Conservation (phyloP, 805 yeast genomes). For the Cyberlindnera americana region DNA sequence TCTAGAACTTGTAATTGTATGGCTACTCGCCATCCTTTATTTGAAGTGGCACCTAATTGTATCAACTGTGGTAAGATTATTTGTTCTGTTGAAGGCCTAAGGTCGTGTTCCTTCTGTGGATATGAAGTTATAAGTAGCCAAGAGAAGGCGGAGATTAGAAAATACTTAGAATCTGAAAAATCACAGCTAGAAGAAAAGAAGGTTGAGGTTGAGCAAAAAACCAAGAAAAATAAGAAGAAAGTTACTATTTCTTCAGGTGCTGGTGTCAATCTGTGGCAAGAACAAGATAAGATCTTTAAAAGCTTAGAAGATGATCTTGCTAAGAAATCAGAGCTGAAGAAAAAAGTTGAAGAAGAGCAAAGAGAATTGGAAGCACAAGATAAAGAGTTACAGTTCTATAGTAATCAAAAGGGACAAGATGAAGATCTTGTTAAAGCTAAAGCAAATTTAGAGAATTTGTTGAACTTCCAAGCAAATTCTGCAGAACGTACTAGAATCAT, state of each 20-base stretch:
- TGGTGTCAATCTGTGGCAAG: constrained; percentile 61
- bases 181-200: constrained; percentile 35
- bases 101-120: constrained; percentile 86
- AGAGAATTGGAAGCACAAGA: constrained; percentile 39
- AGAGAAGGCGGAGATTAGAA: constrained; percentile 58
- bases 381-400: constrained; percentile 42
- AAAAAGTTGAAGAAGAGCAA: constrained; percentile 33
- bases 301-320: constrained; percentile 49
- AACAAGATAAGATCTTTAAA: constrained; percentile 63
- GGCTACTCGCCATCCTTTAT: constrained; percentile 84
- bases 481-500: constrained; percentile 89
- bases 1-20: constrained; percentile 62
- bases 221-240: constrained; percentile 38
- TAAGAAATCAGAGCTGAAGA: constrained; percentile 30
- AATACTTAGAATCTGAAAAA: constrained; percentile 52
- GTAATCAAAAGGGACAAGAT: constrained; percentile 40
- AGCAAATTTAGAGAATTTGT: constrained; percentile 63
- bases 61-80: constrained; percentile 91
- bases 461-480: constrained; percentile 80
- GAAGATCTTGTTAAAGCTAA: constrained; percentile 68
- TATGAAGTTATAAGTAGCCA: constrained; percentile 54
- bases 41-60: constrained; percentile 91
- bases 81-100: constrained; percentile 85
- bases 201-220: constrained; percentile 8
- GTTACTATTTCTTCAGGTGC: constrained; percentile 56